Evolutionary conservation across 2,329 filamentous ascomycete genomes (phyloP).

Genomic region (Fusarium nurragi): DNA sequence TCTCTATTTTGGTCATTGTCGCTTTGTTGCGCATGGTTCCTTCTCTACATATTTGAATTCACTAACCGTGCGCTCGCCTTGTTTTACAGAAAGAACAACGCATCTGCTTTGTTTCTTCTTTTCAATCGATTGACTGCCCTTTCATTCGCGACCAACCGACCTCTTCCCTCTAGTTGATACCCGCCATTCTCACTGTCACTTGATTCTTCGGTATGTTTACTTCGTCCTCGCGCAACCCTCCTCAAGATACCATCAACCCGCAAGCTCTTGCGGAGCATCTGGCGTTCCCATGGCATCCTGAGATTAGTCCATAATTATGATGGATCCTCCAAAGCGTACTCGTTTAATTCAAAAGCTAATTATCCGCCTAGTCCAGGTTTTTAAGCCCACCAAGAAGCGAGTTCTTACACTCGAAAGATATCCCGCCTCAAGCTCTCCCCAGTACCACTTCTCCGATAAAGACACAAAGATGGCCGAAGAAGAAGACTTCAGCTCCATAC

Average conservation of each 20-base stretch:
- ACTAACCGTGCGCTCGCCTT: slow-evolving; percentile 32
- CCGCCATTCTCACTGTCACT: slow-evolving; percentile 9
- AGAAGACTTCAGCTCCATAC: slow-evolving; percentile 83
- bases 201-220: slow-evolving; percentile 32
- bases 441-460: slow-evolving; percentile 26
- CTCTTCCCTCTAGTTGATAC: slow-evolving; percentile 35
- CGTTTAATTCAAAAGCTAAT: slow-evolving; percentile 48
- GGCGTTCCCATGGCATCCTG: slow-evolving; percentile 15
- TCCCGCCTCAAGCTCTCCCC: slow-evolving; percentile 30
- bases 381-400: slow-evolving; percentile 33
- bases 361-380: slow-evolving; percentile 41
- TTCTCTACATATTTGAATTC: slow-evolving; percentile 18
- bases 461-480: slow-evolving; percentile 77
- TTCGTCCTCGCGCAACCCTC: background rate
- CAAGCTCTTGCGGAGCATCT: slow-evolving; percentile 10
- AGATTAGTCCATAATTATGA: slow-evolving; percentile 22
- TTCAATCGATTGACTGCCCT: slow-evolving; percentile 13
- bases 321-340: slow-evolving; percentile 39
- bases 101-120: slow-evolving; percentile 41
- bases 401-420: slow-evolving; percentile 35
- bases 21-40: slow-evolving; percentile 30
- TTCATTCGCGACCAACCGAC: slow-evolving; percentile 26
- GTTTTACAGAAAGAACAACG: slow-evolving; percentile 40
- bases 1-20: slow-evolving; percentile 15
- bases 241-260: background rate